A percentile compares a stretch with the other conserved stretches of the same genome.
These are phyloP conservation scores for Beauveria brongniartii DNA, from an alignment of 2,329 filamentous ascomycete species.

Conservation along the genomic window DNA sequence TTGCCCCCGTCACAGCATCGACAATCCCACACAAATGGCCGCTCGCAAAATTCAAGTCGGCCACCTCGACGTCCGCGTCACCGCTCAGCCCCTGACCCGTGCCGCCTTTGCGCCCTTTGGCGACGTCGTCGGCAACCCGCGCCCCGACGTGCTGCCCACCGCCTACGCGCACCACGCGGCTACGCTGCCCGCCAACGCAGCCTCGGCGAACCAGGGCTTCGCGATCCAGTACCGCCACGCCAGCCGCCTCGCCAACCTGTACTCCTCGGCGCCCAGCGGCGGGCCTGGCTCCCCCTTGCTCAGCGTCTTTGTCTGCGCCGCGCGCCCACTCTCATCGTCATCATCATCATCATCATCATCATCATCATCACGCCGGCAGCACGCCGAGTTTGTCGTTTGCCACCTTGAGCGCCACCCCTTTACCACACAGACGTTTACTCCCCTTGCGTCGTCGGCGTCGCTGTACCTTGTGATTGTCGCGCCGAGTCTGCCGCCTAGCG, in stretches of 20 bases:
- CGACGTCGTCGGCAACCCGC: constrained; percentile 70
- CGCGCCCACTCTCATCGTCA: constrained; percentile 20
- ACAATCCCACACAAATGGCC: background rate
- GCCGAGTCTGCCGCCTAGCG: constrained; percentile 52
- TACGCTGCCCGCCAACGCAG: constrained; percentile 36
- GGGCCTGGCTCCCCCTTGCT: constrained; percentile 50
- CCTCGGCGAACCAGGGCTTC: constrained; percentile 73
- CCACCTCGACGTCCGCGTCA: constrained; percentile 30
- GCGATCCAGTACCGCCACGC: constrained; percentile 82
- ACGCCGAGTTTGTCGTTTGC: constrained; percentile 45
- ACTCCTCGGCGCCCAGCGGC: constrained; percentile 54
- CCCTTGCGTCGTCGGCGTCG: constrained; percentile 47
- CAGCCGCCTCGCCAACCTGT: constrained; percentile 64
- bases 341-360: background rate
- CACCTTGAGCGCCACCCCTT: constrained; percentile 89
- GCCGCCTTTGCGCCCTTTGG: constrained; percentile 71
- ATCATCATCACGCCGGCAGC: background rate
- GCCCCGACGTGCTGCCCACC: constrained; percentile 45
- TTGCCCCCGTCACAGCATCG: background rate
- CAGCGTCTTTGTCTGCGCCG: constrained; percentile 80
- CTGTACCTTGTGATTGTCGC: constrained; percentile 84
- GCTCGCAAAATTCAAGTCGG: constrained; percentile 10
- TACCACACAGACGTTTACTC: constrained; percentile 89
- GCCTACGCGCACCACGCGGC: constrained; percentile 31
- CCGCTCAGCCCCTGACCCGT: constrained; percentile 58